Conservation (phyloP, 208 protist genomes). For the Leishmania lainsoni region DNA sequence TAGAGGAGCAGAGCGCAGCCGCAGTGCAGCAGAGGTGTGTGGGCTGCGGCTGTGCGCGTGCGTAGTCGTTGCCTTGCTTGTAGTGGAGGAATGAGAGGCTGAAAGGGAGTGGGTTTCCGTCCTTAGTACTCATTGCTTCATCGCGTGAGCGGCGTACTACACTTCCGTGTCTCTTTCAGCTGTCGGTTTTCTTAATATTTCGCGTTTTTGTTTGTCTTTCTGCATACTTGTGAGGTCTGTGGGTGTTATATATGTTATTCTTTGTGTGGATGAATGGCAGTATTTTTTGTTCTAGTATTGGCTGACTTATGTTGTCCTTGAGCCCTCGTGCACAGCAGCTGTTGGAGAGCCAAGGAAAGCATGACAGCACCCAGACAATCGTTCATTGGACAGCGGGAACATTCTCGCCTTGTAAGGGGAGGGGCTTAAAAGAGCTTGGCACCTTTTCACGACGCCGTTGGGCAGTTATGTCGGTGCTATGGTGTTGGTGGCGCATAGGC, state of each 20-base stretch:
- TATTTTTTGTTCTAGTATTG: no score
- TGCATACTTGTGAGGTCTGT: no score
- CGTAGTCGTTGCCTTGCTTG: neutral
- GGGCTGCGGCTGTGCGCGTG: neutral
- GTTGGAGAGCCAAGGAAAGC: no score
- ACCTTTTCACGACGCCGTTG: neutral
- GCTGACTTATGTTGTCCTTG: no score
- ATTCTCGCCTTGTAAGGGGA: neutral
- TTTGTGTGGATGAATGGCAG: no score
- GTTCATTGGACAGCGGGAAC: neutral
- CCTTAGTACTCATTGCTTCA: neutral
- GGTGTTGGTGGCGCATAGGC: neutral
- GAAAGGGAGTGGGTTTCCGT: neutral
- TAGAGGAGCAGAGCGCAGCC: neutral
- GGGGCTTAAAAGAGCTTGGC: neutral
- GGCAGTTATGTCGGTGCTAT: neutral
- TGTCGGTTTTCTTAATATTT: no score
- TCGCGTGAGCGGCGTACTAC: no score
- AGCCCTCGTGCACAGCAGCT: no score
- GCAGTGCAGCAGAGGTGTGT: neutral
- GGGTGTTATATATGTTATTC: no score
- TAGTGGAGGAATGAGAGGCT: neutral
- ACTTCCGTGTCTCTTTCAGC: no score
- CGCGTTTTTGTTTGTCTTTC: no score
- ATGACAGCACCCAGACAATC: neutral